Percentiles rank a stretch among this genome's conserved stretches.
Conservation (phyloP, 1,284 basidiomycete genomes). For the Moniliophthora roreri region DNA sequence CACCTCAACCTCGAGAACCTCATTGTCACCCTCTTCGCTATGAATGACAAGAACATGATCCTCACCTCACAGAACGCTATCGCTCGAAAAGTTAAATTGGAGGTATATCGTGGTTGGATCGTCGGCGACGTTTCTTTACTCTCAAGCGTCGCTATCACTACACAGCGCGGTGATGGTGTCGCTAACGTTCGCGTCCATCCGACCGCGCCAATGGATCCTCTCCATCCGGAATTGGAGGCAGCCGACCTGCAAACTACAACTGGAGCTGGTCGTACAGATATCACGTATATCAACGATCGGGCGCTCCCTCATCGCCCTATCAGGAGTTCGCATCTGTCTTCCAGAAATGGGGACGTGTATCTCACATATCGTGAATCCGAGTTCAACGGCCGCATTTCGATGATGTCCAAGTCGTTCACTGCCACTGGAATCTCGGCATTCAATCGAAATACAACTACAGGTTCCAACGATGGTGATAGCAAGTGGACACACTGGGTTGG, state of each 20-base stretch:
- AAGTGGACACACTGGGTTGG: conserved; percentile 48
- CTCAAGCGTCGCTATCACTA: conserved; percentile 40
- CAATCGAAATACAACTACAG: conserved; percentile 11
- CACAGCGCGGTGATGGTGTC: conserved; percentile 50
- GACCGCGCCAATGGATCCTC: conserved; percentile 29
- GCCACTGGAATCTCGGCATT: conserved; percentile 33
- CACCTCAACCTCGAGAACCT: conserved; percentile 42
- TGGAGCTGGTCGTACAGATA: conserved; percentile 49
- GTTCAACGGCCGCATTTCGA: conserved; percentile 47
- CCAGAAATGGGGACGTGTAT: conserved; percentile 51
- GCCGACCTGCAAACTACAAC: conserved; percentile 46
- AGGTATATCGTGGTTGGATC: conserved; percentile 55
- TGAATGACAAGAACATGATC: conserved; percentile 41
- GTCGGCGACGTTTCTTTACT: conserved; percentile 53
- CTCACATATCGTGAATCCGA: conserved; percentile 51
- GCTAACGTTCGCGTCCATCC: conserved; percentile 49
- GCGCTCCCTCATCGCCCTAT: conserved; percentile 45
- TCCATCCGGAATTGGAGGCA: conserved; percentile 25
- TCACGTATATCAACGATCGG: conserved; percentile 43
- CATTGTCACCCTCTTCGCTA: conserved; percentile 40
- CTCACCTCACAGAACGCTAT: conserved; percentile 40
- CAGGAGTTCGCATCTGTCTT: conserved; percentile 43
- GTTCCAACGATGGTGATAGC: conserved; percentile 23
- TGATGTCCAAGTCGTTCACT: conserved; percentile 44
- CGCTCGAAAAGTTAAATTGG: conserved; percentile 38